A percentile compares a stretch with the other conserved stretches of the same genome.
These are phyloP conservation scores for Oryza brachyantha DNA, from an alignment of 176 grass and related monocot genomes.

Conservation along the genomic window DNA sequence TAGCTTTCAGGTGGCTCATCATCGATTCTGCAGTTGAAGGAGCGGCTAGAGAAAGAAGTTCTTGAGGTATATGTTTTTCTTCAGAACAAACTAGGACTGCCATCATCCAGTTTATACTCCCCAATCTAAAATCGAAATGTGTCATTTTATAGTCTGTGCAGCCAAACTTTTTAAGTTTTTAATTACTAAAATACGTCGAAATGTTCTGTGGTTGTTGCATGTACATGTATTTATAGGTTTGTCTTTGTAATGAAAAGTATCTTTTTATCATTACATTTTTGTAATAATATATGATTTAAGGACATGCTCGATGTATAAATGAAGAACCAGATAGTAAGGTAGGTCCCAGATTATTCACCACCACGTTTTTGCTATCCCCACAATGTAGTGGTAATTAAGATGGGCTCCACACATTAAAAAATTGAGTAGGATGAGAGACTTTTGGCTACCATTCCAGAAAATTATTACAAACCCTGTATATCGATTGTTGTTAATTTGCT, in stretches of 20 bases:
- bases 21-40: constrained; percentile 95
- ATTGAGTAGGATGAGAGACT: too few species aligned
- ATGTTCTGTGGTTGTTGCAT: not conserved
- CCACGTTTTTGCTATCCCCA: too few species aligned
- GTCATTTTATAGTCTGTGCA: not conserved
- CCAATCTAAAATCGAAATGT: not conserved
- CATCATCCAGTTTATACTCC: not conserved
- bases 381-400: too few species aligned
- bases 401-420: too few species aligned
- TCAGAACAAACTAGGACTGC: constrained; percentile 5
- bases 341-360: too few species aligned
- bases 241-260: constrained; percentile 8
- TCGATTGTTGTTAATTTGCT: too few species aligned
- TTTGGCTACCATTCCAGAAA: too few species aligned
- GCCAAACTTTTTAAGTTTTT: not conserved
- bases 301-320: too few species aligned
- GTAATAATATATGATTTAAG: not conserved
- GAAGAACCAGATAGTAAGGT: too few species aligned
- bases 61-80: constrained; percentile 60
- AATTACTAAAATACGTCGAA: not conserved
- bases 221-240: constrained; percentile 12
- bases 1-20: constrained; percentile 96
- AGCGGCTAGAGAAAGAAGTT: constrained; percentile 97
- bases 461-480: too few species aligned
- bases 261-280: not conserved